Base-by-base conservation (phyloP, 495 filamentous ascomycete species). In the Xylaria flabelliformis region DNA sequence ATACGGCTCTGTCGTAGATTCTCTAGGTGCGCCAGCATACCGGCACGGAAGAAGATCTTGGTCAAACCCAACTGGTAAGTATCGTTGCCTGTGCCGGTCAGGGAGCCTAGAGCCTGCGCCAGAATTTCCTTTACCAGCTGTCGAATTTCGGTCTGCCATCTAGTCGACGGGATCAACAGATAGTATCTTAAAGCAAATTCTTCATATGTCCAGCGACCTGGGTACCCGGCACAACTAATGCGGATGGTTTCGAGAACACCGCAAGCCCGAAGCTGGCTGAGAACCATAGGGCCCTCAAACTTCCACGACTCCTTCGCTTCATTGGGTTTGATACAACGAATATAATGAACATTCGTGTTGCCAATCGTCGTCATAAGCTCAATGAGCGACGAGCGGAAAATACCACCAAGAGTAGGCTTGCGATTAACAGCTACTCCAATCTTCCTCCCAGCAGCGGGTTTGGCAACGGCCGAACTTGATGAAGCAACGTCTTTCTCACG, bases 321-420 rank as follows among this genome's bases (percentile, higher is more conserved):
- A 78, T 99, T 99, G 3, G 96, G 96, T 82, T 99, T 99, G 84
- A 99, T 99, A 81, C 96, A 99, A 71, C 96, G 93, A 76, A 99
- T 99, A 81, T 99, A 99, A 82, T 99, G 96, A 48, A 99, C 96
- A 75, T 99, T 95, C 10, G 96, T 99, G 70, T 90, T 94, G 77
- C 97, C 97, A 79, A 99, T 99, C 0, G 97, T 99, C 77, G 89
- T 84, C 96, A 99, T 99, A 62, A 99, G 88, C 79, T 99, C 97
- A 75, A 99, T 98, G 77, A 99, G 86, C 17, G 96, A 98, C 5
- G 94, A 97, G 79, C 97, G 97, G 90, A 99, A 99, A 73, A 99
- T 99, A 73, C 95, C 96, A 76, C 96, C 96, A 42, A 99, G 89
- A 3, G 96, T 99, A 41, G 96, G 96, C 81, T 99, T 99, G 78